Evolutionary conservation across 2,329 filamentous ascomycete genomes (phyloP).

Genomic region (Diplodia intermedia): DNA sequence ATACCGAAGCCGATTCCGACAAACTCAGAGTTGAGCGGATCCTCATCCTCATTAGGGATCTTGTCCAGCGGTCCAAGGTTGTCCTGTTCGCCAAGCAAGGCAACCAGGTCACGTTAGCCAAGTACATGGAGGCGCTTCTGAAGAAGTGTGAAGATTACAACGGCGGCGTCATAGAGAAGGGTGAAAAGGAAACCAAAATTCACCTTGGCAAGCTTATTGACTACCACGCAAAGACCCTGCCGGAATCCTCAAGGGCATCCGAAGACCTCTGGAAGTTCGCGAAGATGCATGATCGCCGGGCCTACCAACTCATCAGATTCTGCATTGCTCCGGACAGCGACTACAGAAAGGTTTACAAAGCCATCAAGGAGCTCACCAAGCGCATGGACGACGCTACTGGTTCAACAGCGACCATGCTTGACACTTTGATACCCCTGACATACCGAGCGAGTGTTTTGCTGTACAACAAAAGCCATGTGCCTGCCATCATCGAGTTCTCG

Average conservation of each 20-base stretch:
- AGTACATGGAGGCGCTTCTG: constrained; percentile 77
- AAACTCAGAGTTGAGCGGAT: constrained; percentile 84
- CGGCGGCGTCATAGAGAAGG: constrained; percentile 79
- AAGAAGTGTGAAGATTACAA: constrained; percentile 89
- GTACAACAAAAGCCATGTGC: constrained; percentile 93
- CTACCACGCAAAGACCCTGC: constrained; percentile 75
- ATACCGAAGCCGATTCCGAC: constrained; percentile 66
- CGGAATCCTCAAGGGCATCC: constrained; percentile 74
- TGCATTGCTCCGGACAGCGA: constrained; percentile 85
- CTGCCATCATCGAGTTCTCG: constrained; percentile 86
- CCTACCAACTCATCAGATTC: constrained; percentile 87
- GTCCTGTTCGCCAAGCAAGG: constrained; percentile 88
- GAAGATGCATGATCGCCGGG: constrained; percentile 86
- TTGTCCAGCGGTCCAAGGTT: constrained; percentile 79
- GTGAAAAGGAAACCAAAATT: constrained; percentile 69
- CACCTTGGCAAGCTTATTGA: constrained; percentile 76
- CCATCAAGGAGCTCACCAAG: constrained; percentile 87
- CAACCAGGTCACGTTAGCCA: constrained; percentile 76
- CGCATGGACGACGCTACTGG: constrained; percentile 73
- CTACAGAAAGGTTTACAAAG: constrained; percentile 87
- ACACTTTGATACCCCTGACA: constrained; percentile 81
- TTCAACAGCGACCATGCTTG: constrained; percentile 67
- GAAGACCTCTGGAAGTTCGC: constrained; percentile 89
- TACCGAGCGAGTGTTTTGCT: constrained; percentile 84
- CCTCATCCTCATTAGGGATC: constrained; percentile 77